A percentile compares a stretch with the other conserved stretches of the same genome.
Conservation (phyloP, 2,329 filamentous ascomycete species). For the Hirsutella thompsonii region DNA sequence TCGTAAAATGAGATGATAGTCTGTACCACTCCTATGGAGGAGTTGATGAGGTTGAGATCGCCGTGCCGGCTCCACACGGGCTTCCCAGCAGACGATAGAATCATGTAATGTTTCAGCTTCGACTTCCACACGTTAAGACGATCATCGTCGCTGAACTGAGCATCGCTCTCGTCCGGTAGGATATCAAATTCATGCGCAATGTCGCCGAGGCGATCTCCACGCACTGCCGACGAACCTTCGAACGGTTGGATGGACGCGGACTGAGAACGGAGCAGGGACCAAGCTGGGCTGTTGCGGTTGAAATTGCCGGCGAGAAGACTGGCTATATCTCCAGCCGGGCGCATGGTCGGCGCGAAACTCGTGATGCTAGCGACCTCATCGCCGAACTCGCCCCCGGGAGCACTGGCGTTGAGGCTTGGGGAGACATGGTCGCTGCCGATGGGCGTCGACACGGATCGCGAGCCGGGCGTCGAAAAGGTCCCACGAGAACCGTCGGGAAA, state of each 20-base stretch:
- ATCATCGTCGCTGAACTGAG: constrained; percentile 35
- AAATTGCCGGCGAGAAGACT: constrained; percentile 67
- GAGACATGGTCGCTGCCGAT: constrained; percentile 26
- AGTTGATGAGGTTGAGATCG: constrained; percentile 77
- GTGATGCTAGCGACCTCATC: constrained; percentile 54
- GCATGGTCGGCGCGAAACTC: constrained; percentile 53
- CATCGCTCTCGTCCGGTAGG: constrained; percentile 42
- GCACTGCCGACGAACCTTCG: constrained; percentile 32
- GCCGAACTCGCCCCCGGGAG: constrained; percentile 27
- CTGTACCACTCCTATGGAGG: constrained; percentile 88
- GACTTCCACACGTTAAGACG: constrained; percentile 69
- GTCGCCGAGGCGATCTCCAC: constrained; percentile 43
- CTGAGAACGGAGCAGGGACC: constrained; percentile 53
- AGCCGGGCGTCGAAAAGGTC: constrained; percentile 37
- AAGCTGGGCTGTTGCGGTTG: constrained; percentile 52
- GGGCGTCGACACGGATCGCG: constrained; percentile 23
- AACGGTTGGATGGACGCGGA: constrained; percentile 48
- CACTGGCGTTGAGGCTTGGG: constrained; percentile 17
- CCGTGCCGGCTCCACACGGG: constrained; percentile 95
- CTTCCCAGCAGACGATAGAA: constrained; percentile 90
- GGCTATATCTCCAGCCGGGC: constrained; percentile 58
- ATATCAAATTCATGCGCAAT: constrained; percentile 72
- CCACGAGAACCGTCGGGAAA: constrained; percentile 58
- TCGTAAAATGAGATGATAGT: constrained; percentile 98
- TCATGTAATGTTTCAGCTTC: constrained; percentile 94